Evolutionary conservation across 352 stramenopile genomes (phyloP).

Genomic region (Bremia lactucae): DNA sequence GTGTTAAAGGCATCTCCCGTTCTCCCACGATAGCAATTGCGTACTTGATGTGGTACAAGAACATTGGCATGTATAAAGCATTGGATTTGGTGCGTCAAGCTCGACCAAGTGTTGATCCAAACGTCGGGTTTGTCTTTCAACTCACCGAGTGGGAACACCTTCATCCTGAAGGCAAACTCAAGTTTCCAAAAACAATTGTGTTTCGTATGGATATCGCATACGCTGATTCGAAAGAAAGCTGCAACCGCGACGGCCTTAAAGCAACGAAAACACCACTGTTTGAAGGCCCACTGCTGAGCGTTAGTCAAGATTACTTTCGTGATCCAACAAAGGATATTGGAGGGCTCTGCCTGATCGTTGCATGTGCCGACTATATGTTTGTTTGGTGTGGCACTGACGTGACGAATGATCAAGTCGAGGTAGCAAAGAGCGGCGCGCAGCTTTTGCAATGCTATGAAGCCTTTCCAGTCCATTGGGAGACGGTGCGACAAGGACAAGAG

Average conservation of each 20-base stretch:
- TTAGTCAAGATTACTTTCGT: conserved; percentile 44
- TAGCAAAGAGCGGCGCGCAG: conserved; percentile 42
- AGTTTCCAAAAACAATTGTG: conserved; percentile 41
- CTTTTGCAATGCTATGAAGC: conserved; percentile 68
- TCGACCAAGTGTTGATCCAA: conserved; percentile 71
- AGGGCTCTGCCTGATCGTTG: conserved; percentile 58
- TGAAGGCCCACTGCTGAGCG: conserved; percentile 37
- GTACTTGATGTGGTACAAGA: conserved; percentile 85
- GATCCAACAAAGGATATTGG: conserved; percentile 43
- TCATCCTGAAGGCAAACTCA: conserved; percentile 35
- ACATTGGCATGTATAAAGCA: conserved; percentile 69
- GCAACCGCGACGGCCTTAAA: conserved; percentile 14
- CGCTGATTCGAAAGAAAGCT: conserved; percentile 24
- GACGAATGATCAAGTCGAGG: conserved; percentile 38
- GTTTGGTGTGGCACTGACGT: conserved; percentile 69
- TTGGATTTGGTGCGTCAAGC: conserved; percentile 70
- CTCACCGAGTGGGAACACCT: conserved; percentile 81
- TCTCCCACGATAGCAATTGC: conserved; percentile 83
- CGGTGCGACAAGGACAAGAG: conserved; percentile 62
- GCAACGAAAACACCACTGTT: conserved; percentile 39
- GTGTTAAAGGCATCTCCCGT: conserved; percentile 81
- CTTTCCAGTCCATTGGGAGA: conserved; percentile 63
- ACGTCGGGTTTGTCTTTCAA: conserved; percentile 84
- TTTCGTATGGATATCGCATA: conserved; percentile 61
- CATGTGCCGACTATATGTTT: conserved; percentile 64